Evolutionary conservation across 257 asterid species (phyloP), one percentile per base, ranked within the genome.

Genomic region (Marsdenia floribunda): DNA sequence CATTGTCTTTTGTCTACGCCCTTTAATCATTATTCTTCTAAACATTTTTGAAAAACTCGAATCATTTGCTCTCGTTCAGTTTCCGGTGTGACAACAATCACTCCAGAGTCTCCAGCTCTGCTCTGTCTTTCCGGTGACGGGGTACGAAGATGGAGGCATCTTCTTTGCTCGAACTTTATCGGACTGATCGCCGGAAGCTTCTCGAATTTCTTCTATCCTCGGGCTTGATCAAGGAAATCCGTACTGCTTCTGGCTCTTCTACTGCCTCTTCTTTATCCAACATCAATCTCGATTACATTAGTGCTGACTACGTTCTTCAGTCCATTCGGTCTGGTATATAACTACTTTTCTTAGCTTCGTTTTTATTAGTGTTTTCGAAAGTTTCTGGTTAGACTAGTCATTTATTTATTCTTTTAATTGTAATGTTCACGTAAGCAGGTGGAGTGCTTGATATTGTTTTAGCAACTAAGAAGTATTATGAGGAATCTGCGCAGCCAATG

Each of bases 131-230:
- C 59, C 35, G 58, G 53, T 69, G 22, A 13, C 12, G 29, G 63
- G 12, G 44, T 68, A 33, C n/a, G 37, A 21, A 44, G 26, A 87
- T 88, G 97, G 96, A 88, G 81, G 79, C 47, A 44, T 74, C 88
- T 80, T 82, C 87, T 49, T 80, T 86, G 86, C 70, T 91, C 66
- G 86, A 83, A 57, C 85, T 81, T 33, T 94, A 90, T 83, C 95
- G 97, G 63, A 67, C 81, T 80, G 99, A 95, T 90, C 95, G 99
- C 71, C 93, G 98, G 87, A 95, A 92, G 83, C 97, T 95, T 70
- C 85, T 95, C 64, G 92, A 92, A 73, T 92, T 86, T 80, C 77
- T 94, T 59, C 6, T 90, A 0, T 88, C 96, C 35, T 87, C 95
- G 2, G 91, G 88, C 37, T 81, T 88, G 60, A 58, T 92, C 73